These are phyloP conservation scores for Nemania sp. DNA, from an alignment of 2,329 filamentous ascomycete species.

Conservation along the genomic window DNA sequence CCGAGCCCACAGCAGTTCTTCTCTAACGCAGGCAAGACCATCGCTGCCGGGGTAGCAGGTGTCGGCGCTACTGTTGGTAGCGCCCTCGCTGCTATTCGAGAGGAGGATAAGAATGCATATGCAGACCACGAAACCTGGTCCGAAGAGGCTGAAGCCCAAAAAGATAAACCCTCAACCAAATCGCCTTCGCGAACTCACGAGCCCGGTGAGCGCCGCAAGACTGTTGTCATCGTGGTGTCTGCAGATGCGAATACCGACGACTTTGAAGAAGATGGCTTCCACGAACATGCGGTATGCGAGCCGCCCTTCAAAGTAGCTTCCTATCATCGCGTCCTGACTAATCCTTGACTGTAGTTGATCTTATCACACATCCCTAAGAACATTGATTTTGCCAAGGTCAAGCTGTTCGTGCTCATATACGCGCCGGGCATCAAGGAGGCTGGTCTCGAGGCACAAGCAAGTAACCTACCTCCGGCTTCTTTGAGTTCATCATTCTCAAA, in stretches of 20 bases:
- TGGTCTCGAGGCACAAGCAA: constrained; percentile 53
- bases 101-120: constrained; percentile 79
- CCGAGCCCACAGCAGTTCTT: constrained; percentile 88
- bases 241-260: constrained; percentile 68
- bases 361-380: constrained; percentile 84
- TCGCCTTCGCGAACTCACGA: constrained; percentile 39
- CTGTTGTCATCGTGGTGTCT: constrained; percentile 85
- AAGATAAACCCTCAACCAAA: constrained; percentile 45
- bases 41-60: constrained; percentile 79
- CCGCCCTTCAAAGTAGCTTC: neutral
- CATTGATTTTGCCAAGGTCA: constrained; percentile 71
- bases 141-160: constrained; percentile 78
- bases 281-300: constrained; percentile 79
- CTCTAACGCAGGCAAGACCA: constrained; percentile 78
- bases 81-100: constrained; percentile 78
- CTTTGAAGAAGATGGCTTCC: constrained; percentile 61
- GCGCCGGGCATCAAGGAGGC: constrained; percentile 76
- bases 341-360: constrained; percentile 63
- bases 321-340: constrained; percentile 1
- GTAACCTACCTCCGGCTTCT: constrained; percentile 63
- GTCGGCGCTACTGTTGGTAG: constrained; percentile 82
- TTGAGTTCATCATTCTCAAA: constrained; percentile 84
- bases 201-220: constrained; percentile 63
- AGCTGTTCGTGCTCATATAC: constrained; percentile 89
- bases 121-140: constrained; percentile 90